Percentiles rank a stretch among this genome's conserved stretches.
Conservation (phyloP, 2,329 filamentous ascomycete genomes). For the Tolypocladium cylindrosporum region DNA sequence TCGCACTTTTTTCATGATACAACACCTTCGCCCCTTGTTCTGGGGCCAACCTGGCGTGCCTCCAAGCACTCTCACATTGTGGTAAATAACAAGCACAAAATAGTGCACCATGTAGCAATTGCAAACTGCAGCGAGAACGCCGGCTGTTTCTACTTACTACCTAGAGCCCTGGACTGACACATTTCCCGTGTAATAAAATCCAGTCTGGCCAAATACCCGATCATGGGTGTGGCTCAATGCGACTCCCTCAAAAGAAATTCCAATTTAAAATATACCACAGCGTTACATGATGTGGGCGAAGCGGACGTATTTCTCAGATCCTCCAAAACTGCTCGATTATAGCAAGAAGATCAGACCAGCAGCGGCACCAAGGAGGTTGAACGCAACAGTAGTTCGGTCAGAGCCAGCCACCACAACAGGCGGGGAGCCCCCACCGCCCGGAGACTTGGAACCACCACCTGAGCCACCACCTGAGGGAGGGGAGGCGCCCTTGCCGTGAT, state of each 20-base stretch:
- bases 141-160: neutral
- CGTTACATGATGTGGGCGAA: neutral
- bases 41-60: no score
- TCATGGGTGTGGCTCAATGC: neutral
- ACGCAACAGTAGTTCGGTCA: slow-evolving; percentile 6
- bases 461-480: neutral
- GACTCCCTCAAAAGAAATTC: neutral
- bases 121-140: no score
- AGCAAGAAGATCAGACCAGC: slow-evolving; percentile 13
- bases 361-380: slow-evolving; percentile 12
- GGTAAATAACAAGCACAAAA: no score
- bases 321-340: slow-evolving; percentile 5
- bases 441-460: neutral
- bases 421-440: neutral
- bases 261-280: neutral
- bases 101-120: no score
- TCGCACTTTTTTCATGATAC: neutral
- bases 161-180: neutral
- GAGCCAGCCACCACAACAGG: slow-evolving; percentile 8
- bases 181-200: no score
- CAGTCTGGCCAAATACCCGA: neutral
- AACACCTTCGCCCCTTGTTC: neutral
- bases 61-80: no score
- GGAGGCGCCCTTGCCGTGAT: neutral
- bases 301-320: neutral